Percentiles rank a stretch among this genome's conserved stretches.
Evolutionary conservation across 192 early-diverging fungal genomes (phyloP).

Genomic region (Dissophora globulifera): DNA sequence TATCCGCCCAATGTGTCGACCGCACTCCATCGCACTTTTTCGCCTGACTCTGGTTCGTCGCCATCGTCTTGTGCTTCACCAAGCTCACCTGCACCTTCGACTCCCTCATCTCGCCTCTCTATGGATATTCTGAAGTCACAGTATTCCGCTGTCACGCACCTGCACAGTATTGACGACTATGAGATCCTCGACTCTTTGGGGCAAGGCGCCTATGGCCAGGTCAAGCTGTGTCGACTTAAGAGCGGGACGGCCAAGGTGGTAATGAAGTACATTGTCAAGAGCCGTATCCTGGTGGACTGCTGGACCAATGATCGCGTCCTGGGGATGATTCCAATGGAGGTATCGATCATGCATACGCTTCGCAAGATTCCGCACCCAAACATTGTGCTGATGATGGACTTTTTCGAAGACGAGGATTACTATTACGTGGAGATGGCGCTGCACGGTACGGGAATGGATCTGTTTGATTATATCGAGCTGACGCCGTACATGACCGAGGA

Average conservation of each 20-base stretch:
- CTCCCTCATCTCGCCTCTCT: conserved; percentile 30
- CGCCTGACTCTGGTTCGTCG: conserved; percentile 22
- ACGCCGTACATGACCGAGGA: conserved; percentile 63
- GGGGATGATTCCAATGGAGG: conserved; percentile 80
- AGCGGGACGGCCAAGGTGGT: conserved; percentile 63
- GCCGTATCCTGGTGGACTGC: conserved; percentile 68
- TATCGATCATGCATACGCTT: conserved; percentile 75
- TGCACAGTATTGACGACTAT: conserved; percentile 66
- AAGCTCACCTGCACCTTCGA: conserved; percentile 20
- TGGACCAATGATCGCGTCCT: conserved; percentile 76
- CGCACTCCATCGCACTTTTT: conserved; percentile 22
- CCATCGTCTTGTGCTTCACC: conserved; percentile 29
- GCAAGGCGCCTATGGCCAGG: conserved; percentile 77
- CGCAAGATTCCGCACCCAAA: conserved; percentile 64
- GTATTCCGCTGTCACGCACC: conserved; percentile 60
- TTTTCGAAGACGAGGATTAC: conserved; percentile 79
- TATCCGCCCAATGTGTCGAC: conserved; percentile 31
- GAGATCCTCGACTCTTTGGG: conserved; percentile 71
- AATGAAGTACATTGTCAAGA: conserved; percentile 80
- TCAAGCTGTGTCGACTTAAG: conserved; percentile 66
- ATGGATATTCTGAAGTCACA: conserved; percentile 38
- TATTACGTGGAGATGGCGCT: conserved; percentile 75
- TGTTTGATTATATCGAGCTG: conserved; percentile 80
- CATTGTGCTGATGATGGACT: conserved; percentile 70
- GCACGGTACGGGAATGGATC: conserved; percentile 68